Evolutionary conservation across 2,329 filamentous ascomycete species (phyloP).

Genomic region (Ophiocordyceps polyrhachis-furcata): DNA sequence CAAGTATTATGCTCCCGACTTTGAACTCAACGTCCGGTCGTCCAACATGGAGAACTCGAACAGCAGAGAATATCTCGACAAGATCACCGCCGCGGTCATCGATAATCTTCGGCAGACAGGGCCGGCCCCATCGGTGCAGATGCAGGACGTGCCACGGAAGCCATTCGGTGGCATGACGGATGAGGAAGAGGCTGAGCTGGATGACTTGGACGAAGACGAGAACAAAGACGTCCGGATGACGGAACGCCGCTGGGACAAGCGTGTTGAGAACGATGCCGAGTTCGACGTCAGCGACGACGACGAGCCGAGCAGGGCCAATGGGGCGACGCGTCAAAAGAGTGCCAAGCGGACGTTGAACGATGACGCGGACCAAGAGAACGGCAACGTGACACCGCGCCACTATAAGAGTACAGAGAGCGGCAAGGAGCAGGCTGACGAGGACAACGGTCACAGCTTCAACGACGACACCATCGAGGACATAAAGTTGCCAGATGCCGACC

Average conservation of each 20-base stretch:
- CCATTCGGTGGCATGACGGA: conserved; percentile 44
- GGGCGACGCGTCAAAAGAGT: conserved; percentile 37
- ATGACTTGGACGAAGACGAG: conserved; percentile 63
- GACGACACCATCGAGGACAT: conserved; percentile 27
- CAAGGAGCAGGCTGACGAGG: conserved; percentile 11
- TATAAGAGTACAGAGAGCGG: conserved; percentile 12
- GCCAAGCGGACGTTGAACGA: conserved; percentile 33
- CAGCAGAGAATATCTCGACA: conserved; percentile 61
- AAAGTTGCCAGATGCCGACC: conserved; percentile 10
- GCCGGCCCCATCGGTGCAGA: conserved; percentile 76
- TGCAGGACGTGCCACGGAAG: conserved; percentile 55
- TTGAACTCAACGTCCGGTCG: conserved; percentile 74
- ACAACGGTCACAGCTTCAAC: conserved; percentile 16
- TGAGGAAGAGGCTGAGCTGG: conserved; percentile 45
- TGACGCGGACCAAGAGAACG: conserved; percentile 21
- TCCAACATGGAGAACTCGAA: conserved; percentile 88
- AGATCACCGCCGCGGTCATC: conserved; percentile 62
- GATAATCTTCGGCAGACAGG: conserved; percentile 78
- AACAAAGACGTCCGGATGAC: conserved; percentile 73
- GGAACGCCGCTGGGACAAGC: conserved; percentile 66
- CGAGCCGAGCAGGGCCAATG: conserved; percentile 55
- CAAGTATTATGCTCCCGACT: conserved; percentile 80
- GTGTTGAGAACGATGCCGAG: conserved; percentile 58
- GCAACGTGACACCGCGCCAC: conserved; percentile 18
- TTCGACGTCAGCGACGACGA: conserved; percentile 82